Conservation (phyloP, 768 basidiomycete genomes). For the Suillus subaureus region DNA sequence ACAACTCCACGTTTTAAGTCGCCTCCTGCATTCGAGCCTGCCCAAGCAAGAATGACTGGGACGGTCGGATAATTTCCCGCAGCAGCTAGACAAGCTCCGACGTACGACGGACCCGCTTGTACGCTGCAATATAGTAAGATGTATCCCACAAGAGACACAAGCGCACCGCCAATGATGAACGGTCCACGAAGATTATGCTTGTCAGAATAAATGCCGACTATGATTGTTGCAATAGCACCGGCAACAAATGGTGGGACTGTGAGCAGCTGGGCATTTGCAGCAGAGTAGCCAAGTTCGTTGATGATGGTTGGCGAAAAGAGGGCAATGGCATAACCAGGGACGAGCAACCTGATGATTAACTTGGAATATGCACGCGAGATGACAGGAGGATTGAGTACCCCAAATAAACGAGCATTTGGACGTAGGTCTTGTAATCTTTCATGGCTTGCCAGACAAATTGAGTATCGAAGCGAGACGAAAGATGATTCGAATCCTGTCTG, state of each 20-base stretch:
- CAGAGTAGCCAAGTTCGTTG: slow-evolving; percentile 49
- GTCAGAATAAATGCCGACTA: slow-evolving; percentile 45
- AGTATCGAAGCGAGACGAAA: slow-evolving; percentile 45
- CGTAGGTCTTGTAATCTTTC: slow-evolving; percentile 44
- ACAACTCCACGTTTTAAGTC: slow-evolving; percentile 54
- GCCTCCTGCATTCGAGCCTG: slow-evolving; percentile 55
- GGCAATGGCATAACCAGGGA: slow-evolving; percentile 50
- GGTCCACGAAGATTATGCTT: slow-evolving; percentile 47
- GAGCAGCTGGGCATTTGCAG: slow-evolving; percentile 51
- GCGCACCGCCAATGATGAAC: slow-evolving; percentile 44
- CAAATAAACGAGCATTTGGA: slow-evolving; percentile 40
- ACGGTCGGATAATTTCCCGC: slow-evolving; percentile 56
- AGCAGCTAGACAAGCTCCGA: slow-evolving; percentile 52
- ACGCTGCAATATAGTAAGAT: slow-evolving; percentile 46
- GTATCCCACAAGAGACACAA: slow-evolving; percentile 55
- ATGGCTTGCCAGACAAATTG: slow-evolving; percentile 53
- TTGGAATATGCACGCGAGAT: background rate
- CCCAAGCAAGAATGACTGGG: slow-evolving; percentile 55
- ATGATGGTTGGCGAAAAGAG: slow-evolving; percentile 56
- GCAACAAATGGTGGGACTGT: slow-evolving; percentile 51
- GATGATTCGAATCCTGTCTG: slow-evolving; percentile 45
- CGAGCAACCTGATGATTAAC: slow-evolving; percentile 36
- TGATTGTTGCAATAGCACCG: slow-evolving; percentile 46
- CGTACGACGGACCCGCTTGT: slow-evolving; percentile 36
- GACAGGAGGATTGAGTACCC: slow-evolving; percentile 34